Evolutionary conservation across 345 rosid species (phyloP).

Genomic region (Arabidopsis suecica): DNA sequence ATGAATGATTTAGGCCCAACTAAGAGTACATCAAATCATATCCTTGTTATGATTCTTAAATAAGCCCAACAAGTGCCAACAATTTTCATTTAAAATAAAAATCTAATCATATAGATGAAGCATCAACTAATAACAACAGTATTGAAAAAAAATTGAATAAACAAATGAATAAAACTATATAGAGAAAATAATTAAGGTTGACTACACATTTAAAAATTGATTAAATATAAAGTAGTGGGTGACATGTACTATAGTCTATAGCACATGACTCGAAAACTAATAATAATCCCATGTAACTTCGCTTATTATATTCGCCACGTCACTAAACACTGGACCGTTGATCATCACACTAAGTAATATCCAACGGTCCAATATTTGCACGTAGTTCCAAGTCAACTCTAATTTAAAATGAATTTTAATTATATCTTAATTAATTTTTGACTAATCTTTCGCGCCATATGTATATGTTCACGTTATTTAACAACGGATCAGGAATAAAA

Average conservation of each 20-base stretch:
- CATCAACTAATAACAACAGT: not conserved
- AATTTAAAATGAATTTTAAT: not conserved
- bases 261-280: not conserved
- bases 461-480: not conserved
- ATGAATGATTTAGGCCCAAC: constrained; percentile 3
- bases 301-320: not conserved
- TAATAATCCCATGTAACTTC: not conserved
- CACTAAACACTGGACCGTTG: constrained; percentile 18
- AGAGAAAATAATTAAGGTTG: constrained; percentile 28
- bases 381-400: constrained; percentile 25
- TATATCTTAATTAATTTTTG: not conserved
- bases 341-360: not conserved
- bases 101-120: not conserved
- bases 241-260: not conserved
- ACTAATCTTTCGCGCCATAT: constrained; percentile 39
- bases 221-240: constrained; percentile 23
- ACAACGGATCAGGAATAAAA: not conserved
- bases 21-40: not conserved
- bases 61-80: not conserved
- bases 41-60: not conserved
- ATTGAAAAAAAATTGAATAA: not conserved
- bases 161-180: not conserved
- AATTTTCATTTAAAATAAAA: not conserved
- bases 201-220: not conserved
- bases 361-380: constrained; percentile 28